Evolutionary conservation across 495 filamentous ascomycete species (phyloP).

Genomic region (Xylaria acuta): DNA sequence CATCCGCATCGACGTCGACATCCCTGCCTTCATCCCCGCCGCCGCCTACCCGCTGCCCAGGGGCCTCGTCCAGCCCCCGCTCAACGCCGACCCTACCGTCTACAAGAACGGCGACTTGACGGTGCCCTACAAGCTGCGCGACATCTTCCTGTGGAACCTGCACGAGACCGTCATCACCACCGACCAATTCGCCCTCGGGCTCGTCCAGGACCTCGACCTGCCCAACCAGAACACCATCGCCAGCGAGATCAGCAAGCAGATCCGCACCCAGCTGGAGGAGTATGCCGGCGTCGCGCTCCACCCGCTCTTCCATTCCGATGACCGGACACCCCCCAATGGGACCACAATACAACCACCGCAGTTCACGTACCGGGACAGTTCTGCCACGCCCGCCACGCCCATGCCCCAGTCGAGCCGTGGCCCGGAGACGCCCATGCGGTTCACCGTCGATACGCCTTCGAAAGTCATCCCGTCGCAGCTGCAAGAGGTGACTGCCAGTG

Average conservation of each 20-base stretch:
- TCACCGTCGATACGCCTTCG: constrained; percentile 41
- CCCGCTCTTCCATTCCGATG: constrained; percentile 77
- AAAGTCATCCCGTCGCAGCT: constrained; percentile 32
- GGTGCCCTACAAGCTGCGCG: constrained; percentile 84
- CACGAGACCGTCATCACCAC: constrained; percentile 94
- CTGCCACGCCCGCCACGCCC: constrained; percentile 57
- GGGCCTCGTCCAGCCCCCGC: constrained; percentile 52
- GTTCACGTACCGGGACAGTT: constrained; percentile 48
- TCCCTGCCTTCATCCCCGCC: constrained; percentile 76
- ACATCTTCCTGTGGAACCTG: constrained; percentile 96
- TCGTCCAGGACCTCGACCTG: constrained; percentile 94
- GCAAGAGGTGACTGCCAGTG: constrained; percentile 57
- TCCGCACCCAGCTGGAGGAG: constrained; percentile 93
- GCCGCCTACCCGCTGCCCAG: constrained; percentile 73
- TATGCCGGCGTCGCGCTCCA: constrained; percentile 94
- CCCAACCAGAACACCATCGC: constrained; percentile 72
- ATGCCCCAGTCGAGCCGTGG: constrained; percentile 45
- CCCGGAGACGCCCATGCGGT: constrained; percentile 57
- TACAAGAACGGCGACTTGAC: constrained; percentile 79
- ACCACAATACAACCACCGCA: constrained; percentile 41
- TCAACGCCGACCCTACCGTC: constrained; percentile 62
- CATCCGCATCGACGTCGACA: constrained; percentile 94
- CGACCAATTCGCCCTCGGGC: constrained; percentile 88
- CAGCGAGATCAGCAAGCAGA: constrained; percentile 86
- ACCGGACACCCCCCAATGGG: constrained; percentile 34